phyloP scores from a whole-genome alignment of 2,329 filamentous ascomycete genomes.

The Fusarium sp. region DNA sequence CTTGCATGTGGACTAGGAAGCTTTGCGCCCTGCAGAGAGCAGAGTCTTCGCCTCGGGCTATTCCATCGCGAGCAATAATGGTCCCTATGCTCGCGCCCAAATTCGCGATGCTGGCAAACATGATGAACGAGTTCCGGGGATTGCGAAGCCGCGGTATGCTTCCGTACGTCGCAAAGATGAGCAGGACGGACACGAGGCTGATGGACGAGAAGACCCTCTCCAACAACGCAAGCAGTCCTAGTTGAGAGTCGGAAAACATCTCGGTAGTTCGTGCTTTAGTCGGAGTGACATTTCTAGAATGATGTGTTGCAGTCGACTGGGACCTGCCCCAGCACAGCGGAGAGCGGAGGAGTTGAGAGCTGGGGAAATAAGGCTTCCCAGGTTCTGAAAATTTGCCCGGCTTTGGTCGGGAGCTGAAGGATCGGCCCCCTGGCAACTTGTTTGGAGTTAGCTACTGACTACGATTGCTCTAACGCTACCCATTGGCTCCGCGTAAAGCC shows the following conservation, averaged over 20 bases:
- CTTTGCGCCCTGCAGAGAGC: background rate
- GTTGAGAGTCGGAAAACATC: slow-evolving; percentile 5
- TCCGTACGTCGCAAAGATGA: background rate
- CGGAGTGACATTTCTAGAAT: background rate
- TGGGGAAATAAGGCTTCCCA: background rate
- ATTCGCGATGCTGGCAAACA: slow-evolving; percentile 10
- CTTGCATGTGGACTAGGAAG: slow-evolving; percentile 6
- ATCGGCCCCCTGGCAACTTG: too few species aligned
- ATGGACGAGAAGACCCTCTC: slow-evolving; percentile 11
- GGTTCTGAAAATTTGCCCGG: background rate
- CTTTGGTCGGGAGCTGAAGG: too few species aligned
- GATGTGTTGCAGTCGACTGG: background rate
- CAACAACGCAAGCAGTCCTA: slow-evolving; percentile 1
- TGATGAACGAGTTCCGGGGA: background rate
- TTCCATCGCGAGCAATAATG: slow-evolving; percentile 1
- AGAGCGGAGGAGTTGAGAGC: background rate
- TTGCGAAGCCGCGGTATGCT: slow-evolving; percentile 4
- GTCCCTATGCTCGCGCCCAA: slow-evolving; percentile 1
- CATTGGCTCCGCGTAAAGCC: slow-evolving; percentile 3
- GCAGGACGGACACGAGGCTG: background rate
- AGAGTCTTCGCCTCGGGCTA: background rate
- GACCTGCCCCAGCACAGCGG: background rate
- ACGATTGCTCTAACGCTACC: background rate
- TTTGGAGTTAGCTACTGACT: too few species aligned
- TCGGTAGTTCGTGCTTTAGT: background rate